A percentile compares a stretch with the other conserved stretches of the same genome.
Evolutionary conservation across 106 monocot genomes (phyloP).

Genomic region (Triglochin maritima): DNA sequence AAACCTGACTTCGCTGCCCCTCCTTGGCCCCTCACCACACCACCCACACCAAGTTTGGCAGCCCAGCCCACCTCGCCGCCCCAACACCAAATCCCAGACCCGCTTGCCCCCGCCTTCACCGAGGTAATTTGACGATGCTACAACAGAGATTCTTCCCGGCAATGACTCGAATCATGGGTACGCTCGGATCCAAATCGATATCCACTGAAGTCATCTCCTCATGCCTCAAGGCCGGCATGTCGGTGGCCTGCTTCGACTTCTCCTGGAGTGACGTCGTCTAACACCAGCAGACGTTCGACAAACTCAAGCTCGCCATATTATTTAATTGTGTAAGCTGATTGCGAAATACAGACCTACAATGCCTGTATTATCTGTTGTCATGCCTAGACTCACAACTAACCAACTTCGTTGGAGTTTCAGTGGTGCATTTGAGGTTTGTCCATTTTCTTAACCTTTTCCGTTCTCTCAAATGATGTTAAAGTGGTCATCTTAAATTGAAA

Average conservation of each 20-base stretch:
- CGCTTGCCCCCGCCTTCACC: too few relatives aligned
- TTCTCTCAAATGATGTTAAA: too few relatives aligned
- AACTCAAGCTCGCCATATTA: constrained; percentile 57
- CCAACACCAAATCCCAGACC: too few relatives aligned
- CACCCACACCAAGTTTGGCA: too few relatives aligned
- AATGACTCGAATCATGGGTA: constrained; percentile 97
- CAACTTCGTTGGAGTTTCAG: constrained; percentile 91
- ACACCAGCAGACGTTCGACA: constrained; percentile 89
- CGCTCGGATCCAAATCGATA: constrained; percentile 91
- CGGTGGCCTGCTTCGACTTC: constrained; percentile 94
- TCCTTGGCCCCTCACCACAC: too few relatives aligned
- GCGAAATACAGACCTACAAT: constrained; percentile 98
- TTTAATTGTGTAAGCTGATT: constrained; percentile 50
- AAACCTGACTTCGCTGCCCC: too few relatives aligned
- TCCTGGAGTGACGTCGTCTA: constrained; percentile 84
- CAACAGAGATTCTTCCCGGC: constrained; percentile 91
- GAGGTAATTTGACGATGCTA: background rate
- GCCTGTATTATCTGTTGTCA: too few relatives aligned
- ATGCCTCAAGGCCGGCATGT: constrained; percentile 97
- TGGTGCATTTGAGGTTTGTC: constrained; percentile 94
- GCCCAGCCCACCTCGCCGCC: too few relatives aligned
- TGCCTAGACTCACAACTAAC: constrained; percentile 92
- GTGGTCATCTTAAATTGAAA: too few relatives aligned
- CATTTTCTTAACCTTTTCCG: too few relatives aligned
- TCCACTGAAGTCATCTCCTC: constrained; percentile 75